Conservation (phyloP, 1,139 yeast species). For the Saccharomyces hybrid region DNA sequence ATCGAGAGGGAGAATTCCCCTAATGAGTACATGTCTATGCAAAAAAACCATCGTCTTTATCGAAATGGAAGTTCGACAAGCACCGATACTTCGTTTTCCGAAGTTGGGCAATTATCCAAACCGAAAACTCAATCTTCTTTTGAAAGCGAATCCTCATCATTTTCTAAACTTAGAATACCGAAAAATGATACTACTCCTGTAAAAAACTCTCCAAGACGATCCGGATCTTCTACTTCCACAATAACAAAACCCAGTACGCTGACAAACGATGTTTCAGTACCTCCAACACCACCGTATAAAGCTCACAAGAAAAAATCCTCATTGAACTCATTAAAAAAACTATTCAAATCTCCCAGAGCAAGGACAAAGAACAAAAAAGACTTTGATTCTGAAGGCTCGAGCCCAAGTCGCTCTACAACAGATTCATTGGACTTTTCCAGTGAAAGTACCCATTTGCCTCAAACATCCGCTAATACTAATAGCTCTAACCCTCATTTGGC, state of each 20-base stretch:
- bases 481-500: neutral
- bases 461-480: neutral
- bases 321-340: slow-evolving; percentile 24
- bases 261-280: slow-evolving; percentile 5
- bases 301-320: slow-evolving; percentile 27
- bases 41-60: neutral
- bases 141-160: slow-evolving; percentile 9
- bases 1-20: neutral
- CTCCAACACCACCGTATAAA: slow-evolving; percentile 12
- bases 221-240: slow-evolving; percentile 1
- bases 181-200: slow-evolving; percentile 1
- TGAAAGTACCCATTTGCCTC: slow-evolving; percentile 5
- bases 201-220: neutral
- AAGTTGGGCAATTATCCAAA: slow-evolving; percentile 8
- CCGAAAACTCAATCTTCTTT: slow-evolving; percentile 13
- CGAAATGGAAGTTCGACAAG: slow-evolving; percentile 3
- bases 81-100: slow-evolving; percentile 4
- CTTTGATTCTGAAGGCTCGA: slow-evolving; percentile 1
- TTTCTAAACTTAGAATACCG: slow-evolving; percentile 2
- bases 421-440: slow-evolving; percentile 1
- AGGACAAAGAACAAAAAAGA: slow-evolving; percentile 2
- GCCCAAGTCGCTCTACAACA: neutral
- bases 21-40: neutral
- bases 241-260: neutral
- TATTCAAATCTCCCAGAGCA: slow-evolving; percentile 26